These are phyloP conservation scores for Arthrobotrys pseudoclavata DNA, from an alignment of 2,329 filamentous ascomycete genomes.

Conservation along the genomic window DNA sequence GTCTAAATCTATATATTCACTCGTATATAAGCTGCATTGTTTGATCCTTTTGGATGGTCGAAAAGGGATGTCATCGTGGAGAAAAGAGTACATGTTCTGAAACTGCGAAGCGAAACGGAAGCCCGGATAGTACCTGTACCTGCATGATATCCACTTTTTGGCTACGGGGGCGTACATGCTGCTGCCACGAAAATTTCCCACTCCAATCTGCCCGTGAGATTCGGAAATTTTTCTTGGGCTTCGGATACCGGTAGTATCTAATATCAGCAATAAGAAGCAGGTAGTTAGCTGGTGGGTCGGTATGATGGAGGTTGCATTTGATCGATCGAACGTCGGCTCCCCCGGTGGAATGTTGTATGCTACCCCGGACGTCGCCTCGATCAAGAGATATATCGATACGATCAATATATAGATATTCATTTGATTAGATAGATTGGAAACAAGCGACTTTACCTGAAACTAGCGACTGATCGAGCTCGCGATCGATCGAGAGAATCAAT, in stretches of 20 bases:
- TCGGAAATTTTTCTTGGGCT: slow-evolving; percentile 35
- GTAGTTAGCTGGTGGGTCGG: background rate
- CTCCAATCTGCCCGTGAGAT: slow-evolving; percentile 19
- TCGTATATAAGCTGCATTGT: slow-evolving; percentile 40
- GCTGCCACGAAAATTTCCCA: background rate
- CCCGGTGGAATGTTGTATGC: slow-evolving; percentile 6
- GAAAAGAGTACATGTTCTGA: slow-evolving; percentile 12
- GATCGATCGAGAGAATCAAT: background rate
- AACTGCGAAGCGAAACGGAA: slow-evolving; percentile 35
- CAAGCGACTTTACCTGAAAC: slow-evolving; percentile 31
- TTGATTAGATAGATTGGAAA: slow-evolving; percentile 10
- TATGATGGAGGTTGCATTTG: background rate
- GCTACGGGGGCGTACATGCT: too few species aligned
- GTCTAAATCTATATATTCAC: background rate
- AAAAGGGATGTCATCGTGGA: slow-evolving; percentile 20
- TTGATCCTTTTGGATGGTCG: slow-evolving; percentile 20
- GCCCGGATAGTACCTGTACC: slow-evolving; percentile 30
- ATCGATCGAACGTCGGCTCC: background rate
- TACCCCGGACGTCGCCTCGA: background rate
- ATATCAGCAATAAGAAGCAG: background rate
- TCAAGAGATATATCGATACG: background rate
- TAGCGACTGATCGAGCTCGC: slow-evolving; percentile 10
- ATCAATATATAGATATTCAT: slow-evolving; percentile 1
- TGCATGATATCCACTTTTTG: slow-evolving; percentile 12
- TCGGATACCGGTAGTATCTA: slow-evolving; percentile 9